Evolutionary conservation across 768 basidiomycete species (phyloP).

Genomic region (Lactarius vividus): DNA sequence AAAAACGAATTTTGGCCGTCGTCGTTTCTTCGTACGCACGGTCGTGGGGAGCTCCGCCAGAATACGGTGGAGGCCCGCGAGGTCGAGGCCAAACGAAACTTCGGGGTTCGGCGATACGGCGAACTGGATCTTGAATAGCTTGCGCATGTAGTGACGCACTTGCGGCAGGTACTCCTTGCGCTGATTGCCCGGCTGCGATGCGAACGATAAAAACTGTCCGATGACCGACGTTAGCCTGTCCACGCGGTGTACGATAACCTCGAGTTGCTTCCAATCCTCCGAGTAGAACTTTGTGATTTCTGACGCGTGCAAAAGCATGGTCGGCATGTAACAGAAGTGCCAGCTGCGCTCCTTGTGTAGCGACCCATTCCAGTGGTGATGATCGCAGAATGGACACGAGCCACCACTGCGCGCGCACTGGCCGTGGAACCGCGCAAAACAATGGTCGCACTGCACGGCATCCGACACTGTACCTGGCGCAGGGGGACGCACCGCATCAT

Average conservation of each 20-base stretch:
- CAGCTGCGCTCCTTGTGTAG: constrained; percentile 79
- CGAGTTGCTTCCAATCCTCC: constrained; percentile 74
- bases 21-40: constrained; percentile 53
- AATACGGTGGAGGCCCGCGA: constrained; percentile 79
- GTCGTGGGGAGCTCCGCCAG: constrained; percentile 63
- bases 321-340: constrained; percentile 79
- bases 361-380: constrained; percentile 87
- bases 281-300: constrained; percentile 78
- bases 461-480: constrained; percentile 70
- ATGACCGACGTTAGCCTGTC: constrained; percentile 73
- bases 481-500: constrained; percentile 72
- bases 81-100: constrained; percentile 77
- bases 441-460: constrained; percentile 89
- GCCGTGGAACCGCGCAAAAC: constrained; percentile 83
- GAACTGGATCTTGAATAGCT: constrained; percentile 85
- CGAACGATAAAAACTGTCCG: constrained; percentile 76
- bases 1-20: constrained; percentile 63
- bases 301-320: constrained; percentile 68
- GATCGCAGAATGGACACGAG: constrained; percentile 89
- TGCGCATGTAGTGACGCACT: constrained; percentile 88
- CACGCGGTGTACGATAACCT: constrained; percentile 74
- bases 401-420: constrained; percentile 85
- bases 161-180: constrained; percentile 75
- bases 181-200: constrained; percentile 66
- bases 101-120: constrained; percentile 81